Percentiles rank a stretch among this genome's conserved stretches.
Conservation (phyloP, 805 yeast genomes). For the Spencermartinsiella europaea region DNA sequence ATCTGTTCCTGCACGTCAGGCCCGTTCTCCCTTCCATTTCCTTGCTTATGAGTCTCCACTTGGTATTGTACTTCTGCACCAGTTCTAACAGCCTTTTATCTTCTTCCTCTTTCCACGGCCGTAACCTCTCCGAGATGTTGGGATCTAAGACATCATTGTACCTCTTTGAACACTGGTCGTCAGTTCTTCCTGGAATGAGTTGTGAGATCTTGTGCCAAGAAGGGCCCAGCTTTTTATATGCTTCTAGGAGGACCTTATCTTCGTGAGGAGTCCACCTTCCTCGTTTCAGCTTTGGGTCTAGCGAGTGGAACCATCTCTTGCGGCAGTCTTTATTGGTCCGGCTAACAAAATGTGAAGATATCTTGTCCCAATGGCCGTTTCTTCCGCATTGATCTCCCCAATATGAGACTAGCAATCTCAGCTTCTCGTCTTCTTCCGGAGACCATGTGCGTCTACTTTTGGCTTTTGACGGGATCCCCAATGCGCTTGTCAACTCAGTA, state of each 20-base stretch:
- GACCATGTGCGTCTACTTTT: conserved; percentile 50
- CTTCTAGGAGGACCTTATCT: conserved; percentile 59
- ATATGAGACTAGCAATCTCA: conserved; percentile 38
- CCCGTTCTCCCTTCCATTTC: conserved; percentile 78
- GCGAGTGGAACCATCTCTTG: conserved; percentile 80
- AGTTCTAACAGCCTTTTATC: conserved; percentile 63
- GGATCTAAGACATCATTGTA: conserved; percentile 88
- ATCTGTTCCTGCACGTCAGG: conserved; percentile 83
- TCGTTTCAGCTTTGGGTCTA: conserved; percentile 74
- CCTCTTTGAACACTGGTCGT: conserved; percentile 91
- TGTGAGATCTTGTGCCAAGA: conserved; percentile 81
- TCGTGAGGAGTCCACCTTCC: conserved; percentile 87
- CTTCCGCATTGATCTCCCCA: conserved; percentile 45
- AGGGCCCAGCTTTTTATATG: conserved; percentile 66
- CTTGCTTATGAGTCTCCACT: conserved; percentile 77
- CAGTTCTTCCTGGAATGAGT: conserved; percentile 78
- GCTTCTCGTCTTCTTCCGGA: conserved; percentile 60
- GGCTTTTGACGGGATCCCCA: conserved; percentile 17
- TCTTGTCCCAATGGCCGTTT: conserved; percentile 40
- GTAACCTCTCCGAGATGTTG: conserved; percentile 62
- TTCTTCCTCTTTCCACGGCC: conserved; percentile 76
- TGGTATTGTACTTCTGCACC: conserved; percentile 72
- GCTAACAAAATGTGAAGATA: conserved; percentile 29
- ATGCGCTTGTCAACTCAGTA: conserved; percentile 13
- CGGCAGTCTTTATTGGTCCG: conserved; percentile 78